Base-by-base conservation (phyloP, 495 filamentous ascomycete species). In the Beverwykella pulmonaria region DNA sequence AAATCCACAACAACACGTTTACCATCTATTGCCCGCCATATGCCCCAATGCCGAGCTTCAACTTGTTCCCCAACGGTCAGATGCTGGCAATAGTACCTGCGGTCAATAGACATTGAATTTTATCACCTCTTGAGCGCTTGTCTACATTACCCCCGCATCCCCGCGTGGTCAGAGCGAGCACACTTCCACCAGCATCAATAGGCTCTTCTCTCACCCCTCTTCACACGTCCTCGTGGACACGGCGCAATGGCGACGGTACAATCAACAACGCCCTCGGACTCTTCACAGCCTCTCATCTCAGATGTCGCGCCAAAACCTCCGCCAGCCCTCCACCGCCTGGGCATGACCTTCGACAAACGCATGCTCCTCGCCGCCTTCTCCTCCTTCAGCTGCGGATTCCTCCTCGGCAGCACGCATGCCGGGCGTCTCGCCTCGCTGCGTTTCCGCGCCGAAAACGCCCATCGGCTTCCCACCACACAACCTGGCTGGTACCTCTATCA, bases 401-500 rank as follows among this genome's bases (percentile, higher is more conserved):
- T 74, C 19, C 79, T 98, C 34, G 94, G 94, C 39, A 76, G 87
- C 5, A 81, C 84, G 6, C 85, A 94, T 44, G 92, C 90, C 39
- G 86, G 86, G 74, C 86, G 86, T 74, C 86, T 80, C 68, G 85
- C 91, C 17, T 86, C 87, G 34, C 81, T 96, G 41, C 86, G 87
- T 53, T 98, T 97, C 77, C 89, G 93, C 55, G 94, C 94, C 58
- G 90, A 98, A 78, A 95, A 98, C 72, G 90, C 94, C 22, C 94
- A 98, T 79, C 87, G 92, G 69, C 85, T 95, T 49, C 94, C 94
- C 22, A 86, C 79, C 6, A 84, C 85, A n/a, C 85, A 88, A 23
- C 84, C 84, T 8, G 94, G 92, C 29, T 98, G 94, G 94, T 98
- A 92, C 74, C 85, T 97, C 27, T 98, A 98, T 75, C 95, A 98